phyloP scores from a whole-genome alignment of 257 asterid genomes.

The Ballota nigra region DNA sequence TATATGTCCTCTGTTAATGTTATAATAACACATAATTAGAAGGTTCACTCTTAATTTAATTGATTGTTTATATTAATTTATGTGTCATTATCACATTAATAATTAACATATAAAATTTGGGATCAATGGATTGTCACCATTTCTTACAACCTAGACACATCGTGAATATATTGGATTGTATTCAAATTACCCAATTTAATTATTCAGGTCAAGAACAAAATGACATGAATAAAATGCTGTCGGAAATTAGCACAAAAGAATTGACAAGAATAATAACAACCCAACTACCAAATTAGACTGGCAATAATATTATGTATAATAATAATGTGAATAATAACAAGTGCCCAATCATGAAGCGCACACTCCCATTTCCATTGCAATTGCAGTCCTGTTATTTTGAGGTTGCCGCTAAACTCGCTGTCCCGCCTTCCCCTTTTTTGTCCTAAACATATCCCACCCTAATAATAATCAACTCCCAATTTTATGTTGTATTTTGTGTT shows the following conservation, averaged over 20 bases:
- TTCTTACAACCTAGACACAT: no score
- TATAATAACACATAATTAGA: no score
- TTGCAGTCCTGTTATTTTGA: conserved; percentile 29
- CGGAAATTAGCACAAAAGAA: neutral
- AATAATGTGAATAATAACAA: conserved; percentile 21
- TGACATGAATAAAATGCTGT: neutral
- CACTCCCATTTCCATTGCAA: conserved; percentile 23
- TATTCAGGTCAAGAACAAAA: neutral
- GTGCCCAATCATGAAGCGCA: conserved; percentile 38
- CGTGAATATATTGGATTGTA: neutral
- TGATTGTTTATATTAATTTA: no score
- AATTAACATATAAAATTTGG: no score
- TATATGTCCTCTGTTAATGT: no score
- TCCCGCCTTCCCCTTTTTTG: conserved; percentile 15
- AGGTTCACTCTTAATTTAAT: no score
- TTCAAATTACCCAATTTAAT: neutral
- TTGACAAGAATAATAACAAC: conserved; percentile 24
- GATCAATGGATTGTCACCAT: no score
- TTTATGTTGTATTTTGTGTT: no score
- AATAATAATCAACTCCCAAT: neutral
- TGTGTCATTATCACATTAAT: no score
- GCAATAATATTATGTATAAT: conserved; percentile 24
- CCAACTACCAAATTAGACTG: conserved; percentile 30
- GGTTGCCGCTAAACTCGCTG: conserved; percentile 35
- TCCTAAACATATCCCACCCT: neutral